Evolutionary conservation across 345 rosid species (phyloP).

Genomic region (Acer campestre): DNA sequence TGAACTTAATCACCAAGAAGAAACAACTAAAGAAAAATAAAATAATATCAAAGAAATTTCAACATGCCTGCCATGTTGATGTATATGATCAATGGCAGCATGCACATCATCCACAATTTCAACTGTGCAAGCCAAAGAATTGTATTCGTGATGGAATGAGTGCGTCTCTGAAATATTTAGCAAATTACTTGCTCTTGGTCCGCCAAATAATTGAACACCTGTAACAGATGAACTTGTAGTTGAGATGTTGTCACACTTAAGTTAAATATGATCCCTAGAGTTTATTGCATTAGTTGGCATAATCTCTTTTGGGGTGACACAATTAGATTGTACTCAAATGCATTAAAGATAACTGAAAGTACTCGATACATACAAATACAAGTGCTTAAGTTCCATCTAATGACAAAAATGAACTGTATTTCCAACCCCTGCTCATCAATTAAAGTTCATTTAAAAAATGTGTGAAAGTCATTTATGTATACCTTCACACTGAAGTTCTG

Average conservation of each 20-base stretch:
- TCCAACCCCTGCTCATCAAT: not conserved
- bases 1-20: not conserved
- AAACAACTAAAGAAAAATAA: constrained; percentile 1
- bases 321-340: not conserved
- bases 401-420: not conserved
- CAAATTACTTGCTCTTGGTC: constrained; percentile 67
- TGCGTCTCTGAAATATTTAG: constrained; percentile 64
- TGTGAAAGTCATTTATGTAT: constrained; percentile 4
- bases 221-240: constrained; percentile 17
- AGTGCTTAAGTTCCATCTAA: not conserved
- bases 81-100: constrained; percentile 87
- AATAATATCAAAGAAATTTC: not conserved
- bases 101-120: constrained; percentile 90
- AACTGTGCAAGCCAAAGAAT: constrained; percentile 78
- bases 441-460: constrained; percentile 1
- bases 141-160: constrained; percentile 84
- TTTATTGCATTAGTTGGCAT: not conserved
- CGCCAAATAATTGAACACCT: constrained; percentile 84
- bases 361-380: not conserved
- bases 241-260: not conserved
- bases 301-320: not conserved
- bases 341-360: not conserved
- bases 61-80: constrained; percentile 87
- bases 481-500: constrained; percentile 36
- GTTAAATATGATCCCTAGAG: not conserved